phyloP scores from a whole-genome alignment of 2,329 filamentous ascomycete species.

The Botryotinia narcissicola region DNA sequence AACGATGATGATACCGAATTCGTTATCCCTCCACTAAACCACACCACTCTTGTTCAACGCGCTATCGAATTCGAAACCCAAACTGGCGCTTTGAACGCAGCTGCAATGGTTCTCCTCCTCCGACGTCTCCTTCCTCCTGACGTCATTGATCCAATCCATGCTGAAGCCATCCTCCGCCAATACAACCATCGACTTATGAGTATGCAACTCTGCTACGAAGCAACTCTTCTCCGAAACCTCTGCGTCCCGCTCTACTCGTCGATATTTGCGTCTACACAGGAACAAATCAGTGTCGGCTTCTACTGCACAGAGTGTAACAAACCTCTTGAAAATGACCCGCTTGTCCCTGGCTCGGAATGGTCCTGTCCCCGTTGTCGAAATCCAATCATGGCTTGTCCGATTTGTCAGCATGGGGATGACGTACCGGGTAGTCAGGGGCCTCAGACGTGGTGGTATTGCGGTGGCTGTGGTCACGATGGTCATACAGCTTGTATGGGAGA shows the following conservation, averaged over 20 bases:
- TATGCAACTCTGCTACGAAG: constrained; percentile 60
- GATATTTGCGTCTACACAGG: constrained; percentile 54
- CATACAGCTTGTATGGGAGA: constrained; percentile 58
- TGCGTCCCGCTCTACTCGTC: constrained; percentile 53
- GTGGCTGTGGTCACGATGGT: constrained; percentile 60
- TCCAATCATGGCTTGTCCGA: constrained; percentile 55
- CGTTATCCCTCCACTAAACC: constrained; percentile 54
- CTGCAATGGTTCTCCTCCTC: constrained; percentile 59
- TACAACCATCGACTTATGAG: constrained; percentile 59
- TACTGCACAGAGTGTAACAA: constrained; percentile 56
- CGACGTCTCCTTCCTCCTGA: constrained; percentile 54
- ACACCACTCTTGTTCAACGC: constrained; percentile 52
- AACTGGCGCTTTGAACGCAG: constrained; percentile 56
- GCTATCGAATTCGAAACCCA: constrained; percentile 56
- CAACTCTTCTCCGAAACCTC: constrained; percentile 59
- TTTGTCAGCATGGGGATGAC: constrained; percentile 50
- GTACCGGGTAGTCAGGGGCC: background rate
- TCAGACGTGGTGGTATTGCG: constrained; percentile 59
- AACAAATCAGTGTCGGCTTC: constrained; percentile 53
- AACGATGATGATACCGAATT: constrained; percentile 56
- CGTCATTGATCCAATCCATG: constrained; percentile 55
- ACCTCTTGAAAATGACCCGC: constrained; percentile 45
- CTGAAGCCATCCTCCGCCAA: constrained; percentile 55
- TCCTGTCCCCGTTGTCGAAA: constrained; percentile 58
- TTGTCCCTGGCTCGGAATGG: constrained; percentile 45